Conservation (phyloP, 2,329 filamentous ascomycete genomes). For the Claviceps fusiformis region DNA sequence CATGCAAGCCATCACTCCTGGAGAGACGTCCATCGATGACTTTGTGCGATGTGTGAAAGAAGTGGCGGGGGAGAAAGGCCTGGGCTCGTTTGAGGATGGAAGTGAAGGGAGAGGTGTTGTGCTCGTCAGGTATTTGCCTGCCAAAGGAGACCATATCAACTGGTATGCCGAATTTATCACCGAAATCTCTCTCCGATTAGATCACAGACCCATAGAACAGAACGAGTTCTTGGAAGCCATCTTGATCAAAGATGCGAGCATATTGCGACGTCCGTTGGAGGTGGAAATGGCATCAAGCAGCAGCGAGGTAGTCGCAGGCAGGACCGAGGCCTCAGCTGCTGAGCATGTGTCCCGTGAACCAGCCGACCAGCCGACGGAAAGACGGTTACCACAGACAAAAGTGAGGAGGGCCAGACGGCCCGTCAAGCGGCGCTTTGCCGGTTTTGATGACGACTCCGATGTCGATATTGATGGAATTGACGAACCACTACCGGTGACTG, state of each 20-base stretch:
- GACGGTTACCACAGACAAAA: neutral
- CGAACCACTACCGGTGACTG: slow-evolving; percentile 4
- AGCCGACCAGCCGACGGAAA: slow-evolving; percentile 4
- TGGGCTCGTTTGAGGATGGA: slow-evolving; percentile 49
- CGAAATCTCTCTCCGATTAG: slow-evolving; percentile 55
- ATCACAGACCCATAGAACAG: slow-evolving; percentile 75
- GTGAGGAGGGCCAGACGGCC: slow-evolving; percentile 21
- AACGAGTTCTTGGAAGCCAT: slow-evolving; percentile 89
- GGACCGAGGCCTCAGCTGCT: neutral
- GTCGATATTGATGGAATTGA: slow-evolving; percentile 24
- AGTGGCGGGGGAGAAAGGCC: slow-evolving; percentile 59
- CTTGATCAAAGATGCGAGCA: slow-evolving; percentile 60
- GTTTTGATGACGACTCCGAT: slow-evolving; percentile 41
- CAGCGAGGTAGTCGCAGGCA: slow-evolving; percentile 9
- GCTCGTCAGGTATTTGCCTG: slow-evolving; percentile 57
- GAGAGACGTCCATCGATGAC: slow-evolving; percentile 56
- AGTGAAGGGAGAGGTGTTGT: slow-evolving; percentile 59
- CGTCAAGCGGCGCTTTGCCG: slow-evolving; percentile 51
- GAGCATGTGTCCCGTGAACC: slow-evolving; percentile 3
- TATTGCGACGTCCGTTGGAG: slow-evolving; percentile 55
- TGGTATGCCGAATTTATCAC: slow-evolving; percentile 62
- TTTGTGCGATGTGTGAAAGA: slow-evolving; percentile 66
- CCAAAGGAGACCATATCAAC: slow-evolving; percentile 36
- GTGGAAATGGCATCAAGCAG: slow-evolving; percentile 21
- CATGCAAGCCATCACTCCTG: slow-evolving; percentile 45